Conservation (phyloP, 441 rosid species). For the Arabidopsis lyrata region DNA sequence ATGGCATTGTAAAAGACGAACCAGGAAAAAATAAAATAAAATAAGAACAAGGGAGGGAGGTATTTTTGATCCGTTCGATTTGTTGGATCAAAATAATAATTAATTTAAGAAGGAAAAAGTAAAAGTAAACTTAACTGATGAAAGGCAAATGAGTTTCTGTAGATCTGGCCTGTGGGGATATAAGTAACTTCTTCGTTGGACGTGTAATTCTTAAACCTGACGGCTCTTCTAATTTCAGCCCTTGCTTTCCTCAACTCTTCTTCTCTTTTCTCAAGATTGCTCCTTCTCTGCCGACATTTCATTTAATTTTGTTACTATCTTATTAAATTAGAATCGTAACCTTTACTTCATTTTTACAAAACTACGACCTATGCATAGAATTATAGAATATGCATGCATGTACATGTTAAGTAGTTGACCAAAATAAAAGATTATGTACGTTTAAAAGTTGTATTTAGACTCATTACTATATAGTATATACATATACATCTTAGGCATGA, state of each 20-base stretch:
- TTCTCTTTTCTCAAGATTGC: conserved; percentile 40
- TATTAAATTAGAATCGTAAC: not conserved
- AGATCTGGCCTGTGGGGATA: conserved; percentile 43
- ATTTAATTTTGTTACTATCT: conserved; percentile 17
- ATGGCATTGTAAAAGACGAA: not conserved
- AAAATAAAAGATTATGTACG: not conserved
- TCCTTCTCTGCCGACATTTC: conserved; percentile 38
- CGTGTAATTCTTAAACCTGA: conserved; percentile 39
- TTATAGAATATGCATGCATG: not conserved
- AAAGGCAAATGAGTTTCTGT: conserved; percentile 49
- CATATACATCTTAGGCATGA: too few species aligned
- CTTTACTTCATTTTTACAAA: conserved; percentile 21
- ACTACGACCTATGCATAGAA: not conserved
- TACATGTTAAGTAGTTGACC: conserved; percentile 6
- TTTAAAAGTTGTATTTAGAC: not conserved
- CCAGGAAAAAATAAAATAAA: not conserved
- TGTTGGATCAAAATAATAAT: too few species aligned
- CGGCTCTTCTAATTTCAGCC: conserved; percentile 39
- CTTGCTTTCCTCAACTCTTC: conserved; percentile 45
- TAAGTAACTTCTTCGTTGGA: conserved; percentile 40
- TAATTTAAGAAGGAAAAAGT: not conserved
- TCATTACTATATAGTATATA: not conserved
- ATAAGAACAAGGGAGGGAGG: not conserved
- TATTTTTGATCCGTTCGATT: too few species aligned
- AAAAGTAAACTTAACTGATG: conserved; percentile 44